Evolutionary conservation across 768 basidiomycete genomes (phyloP).

Genomic region (Lactarius indigo): DNA sequence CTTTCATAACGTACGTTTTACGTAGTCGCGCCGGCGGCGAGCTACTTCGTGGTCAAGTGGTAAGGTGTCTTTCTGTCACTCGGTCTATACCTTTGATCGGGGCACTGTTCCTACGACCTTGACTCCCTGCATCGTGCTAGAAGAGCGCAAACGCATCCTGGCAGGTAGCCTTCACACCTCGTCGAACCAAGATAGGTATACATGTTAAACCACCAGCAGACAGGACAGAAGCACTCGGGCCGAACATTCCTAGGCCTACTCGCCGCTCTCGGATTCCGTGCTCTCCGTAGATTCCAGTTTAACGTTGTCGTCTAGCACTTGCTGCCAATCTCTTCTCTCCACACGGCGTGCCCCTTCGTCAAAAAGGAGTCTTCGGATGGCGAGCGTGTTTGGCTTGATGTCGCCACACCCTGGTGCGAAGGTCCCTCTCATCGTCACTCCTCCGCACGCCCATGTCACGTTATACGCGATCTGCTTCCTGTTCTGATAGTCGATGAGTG

Average conservation of each 20-base stretch:
- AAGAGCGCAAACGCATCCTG: not conserved
- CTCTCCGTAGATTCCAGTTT: not conserved
- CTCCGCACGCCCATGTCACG: constrained; percentile 13
- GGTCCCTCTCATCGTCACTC: constrained; percentile 8
- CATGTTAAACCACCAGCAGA: not conserved
- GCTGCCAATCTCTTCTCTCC: constrained; percentile 8
- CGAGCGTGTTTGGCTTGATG: constrained; percentile 16
- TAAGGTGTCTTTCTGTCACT: not conserved
- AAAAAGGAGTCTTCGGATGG: constrained; percentile 10
- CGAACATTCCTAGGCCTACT: not conserved
- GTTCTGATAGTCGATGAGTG: not conserved
- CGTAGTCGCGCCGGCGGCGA: not conserved
- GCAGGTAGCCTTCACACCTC: not conserved
- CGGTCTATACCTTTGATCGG: not conserved
- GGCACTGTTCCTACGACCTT: not conserved
- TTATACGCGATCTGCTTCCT: constrained; percentile 16
- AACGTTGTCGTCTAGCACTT: not conserved
- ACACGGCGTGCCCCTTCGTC: constrained; percentile 12
- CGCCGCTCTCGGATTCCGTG: not conserved
- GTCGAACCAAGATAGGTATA: not conserved
- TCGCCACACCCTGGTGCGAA: constrained; percentile 18
- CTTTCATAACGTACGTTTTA: not conserved
- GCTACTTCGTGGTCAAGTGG: not conserved
- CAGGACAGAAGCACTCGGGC: not conserved
- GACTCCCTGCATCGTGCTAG: not conserved